Evolutionary conservation across 2,329 filamentous ascomycete species (phyloP).

Genomic region (Xylariaceae sp.): DNA sequence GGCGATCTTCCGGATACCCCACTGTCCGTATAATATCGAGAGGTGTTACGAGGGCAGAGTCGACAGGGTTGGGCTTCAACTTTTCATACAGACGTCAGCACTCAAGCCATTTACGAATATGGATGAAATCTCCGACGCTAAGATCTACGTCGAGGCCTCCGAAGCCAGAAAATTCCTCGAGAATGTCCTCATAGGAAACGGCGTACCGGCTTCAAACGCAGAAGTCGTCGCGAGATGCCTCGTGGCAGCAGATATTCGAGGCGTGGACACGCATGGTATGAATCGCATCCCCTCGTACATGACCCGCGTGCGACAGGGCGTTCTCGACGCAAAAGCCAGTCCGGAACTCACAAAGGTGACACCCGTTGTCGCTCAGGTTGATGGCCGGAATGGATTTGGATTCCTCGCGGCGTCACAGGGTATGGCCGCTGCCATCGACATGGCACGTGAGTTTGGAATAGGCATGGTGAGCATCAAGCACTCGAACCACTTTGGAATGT

Average conservation of each 20-base stretch:
- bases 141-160: conserved; percentile 35
- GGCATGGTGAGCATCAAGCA: conserved; percentile 71
- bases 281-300: conserved; percentile 76
- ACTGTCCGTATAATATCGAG: background rate
- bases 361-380: conserved; percentile 63
- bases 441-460: conserved; percentile 61
- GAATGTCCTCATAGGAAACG: conserved; percentile 54
- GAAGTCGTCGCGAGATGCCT: conserved; percentile 61
- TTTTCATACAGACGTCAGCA: background rate
- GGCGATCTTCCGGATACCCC: background rate
- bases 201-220: conserved; percentile 55
- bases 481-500: conserved; percentile 81
- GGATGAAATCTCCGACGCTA: conserved; percentile 21
- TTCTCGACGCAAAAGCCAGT: conserved; percentile 55
- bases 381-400: conserved; percentile 68
- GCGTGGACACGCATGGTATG: conserved; percentile 73
- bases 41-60: background rate
- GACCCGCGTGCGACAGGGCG: conserved; percentile 63
- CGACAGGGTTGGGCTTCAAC: background rate
- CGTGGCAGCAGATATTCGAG: conserved; percentile 68
- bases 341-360: conserved; percentile 59
- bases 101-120: conserved; percentile 21
- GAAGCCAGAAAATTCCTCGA: conserved; percentile 46
- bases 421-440: conserved; percentile 62
- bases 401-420: conserved; percentile 63